Evolutionary conservation across 352 stramenopile genomes (phyloP).

Genomic region (Pythium brassicae): DNA sequence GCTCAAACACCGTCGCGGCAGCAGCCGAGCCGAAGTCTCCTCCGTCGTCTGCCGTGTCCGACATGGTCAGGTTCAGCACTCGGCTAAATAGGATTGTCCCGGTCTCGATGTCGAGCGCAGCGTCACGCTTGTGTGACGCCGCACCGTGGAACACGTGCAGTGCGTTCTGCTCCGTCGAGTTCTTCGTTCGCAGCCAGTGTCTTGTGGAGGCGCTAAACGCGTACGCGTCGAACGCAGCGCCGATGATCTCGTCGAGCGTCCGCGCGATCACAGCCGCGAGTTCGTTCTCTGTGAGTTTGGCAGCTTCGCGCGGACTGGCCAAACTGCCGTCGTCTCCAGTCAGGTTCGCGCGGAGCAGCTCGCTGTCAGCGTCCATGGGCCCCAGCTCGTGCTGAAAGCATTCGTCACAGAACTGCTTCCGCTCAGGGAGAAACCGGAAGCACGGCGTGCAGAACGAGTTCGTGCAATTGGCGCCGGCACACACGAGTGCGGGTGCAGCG

Average conservation of each 20-base stretch:
- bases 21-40: constrained; percentile 12
- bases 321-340: constrained; percentile 57
- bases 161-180: constrained; percentile 14
- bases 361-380: constrained; percentile 41
- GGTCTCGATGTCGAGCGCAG: constrained; percentile 4
- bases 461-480: constrained; percentile 51
- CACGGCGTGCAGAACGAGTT: constrained; percentile 58
- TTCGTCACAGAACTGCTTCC: constrained; percentile 64
- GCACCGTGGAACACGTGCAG: constrained; percentile 9
- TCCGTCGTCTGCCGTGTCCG: constrained; percentile 11
- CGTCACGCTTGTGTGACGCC: constrained; percentile 5
- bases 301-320: constrained; percentile 21
- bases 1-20: constrained; percentile 40
- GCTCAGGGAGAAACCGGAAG: constrained; percentile 33
- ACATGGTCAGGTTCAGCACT: constrained; percentile 30
- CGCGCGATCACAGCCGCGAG: constrained; percentile 29
- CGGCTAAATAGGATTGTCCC: constrained; percentile 43
- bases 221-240: constrained; percentile 29
- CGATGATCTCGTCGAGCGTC: constrained; percentile 37
- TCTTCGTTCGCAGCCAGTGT: constrained; percentile 37
- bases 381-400: constrained; percentile 68
- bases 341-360: constrained; percentile 52
- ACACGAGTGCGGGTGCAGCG: constrained; percentile 17
- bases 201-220: constrained; percentile 25
- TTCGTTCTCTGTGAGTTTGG: constrained; percentile 15